phyloP scores from a whole-genome alignment of 441 rosid genomes.

The Croton laevigatus region DNA sequence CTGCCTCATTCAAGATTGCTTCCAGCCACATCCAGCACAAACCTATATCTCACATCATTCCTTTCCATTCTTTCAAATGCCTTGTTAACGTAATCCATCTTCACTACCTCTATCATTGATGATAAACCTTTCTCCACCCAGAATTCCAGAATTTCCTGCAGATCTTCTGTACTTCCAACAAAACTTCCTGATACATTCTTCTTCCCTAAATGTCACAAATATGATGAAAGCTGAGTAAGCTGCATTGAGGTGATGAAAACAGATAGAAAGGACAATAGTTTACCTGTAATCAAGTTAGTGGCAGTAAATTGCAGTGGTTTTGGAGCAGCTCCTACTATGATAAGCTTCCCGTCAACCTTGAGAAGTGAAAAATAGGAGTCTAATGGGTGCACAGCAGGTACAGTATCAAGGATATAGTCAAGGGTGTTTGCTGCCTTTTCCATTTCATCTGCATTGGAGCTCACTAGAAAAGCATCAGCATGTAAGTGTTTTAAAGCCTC shows the following conservation, averaged over 20 bases:
- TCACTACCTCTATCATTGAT: conserved; percentile 38
- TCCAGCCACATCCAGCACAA: conserved; percentile 43
- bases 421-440: conserved; percentile 33
- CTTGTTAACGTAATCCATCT: conserved; percentile 37
- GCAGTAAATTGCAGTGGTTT: conserved; percentile 35
- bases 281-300: conserved; percentile 30
- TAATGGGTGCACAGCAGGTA: conserved; percentile 40
- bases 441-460: conserved; percentile 35
- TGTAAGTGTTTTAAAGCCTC: conserved; percentile 43
- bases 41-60: conserved; percentile 45
- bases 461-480: conserved; percentile 39
- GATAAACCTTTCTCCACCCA: conserved; percentile 41
- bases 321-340: conserved; percentile 36
- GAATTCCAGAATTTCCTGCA: conserved; percentile 36
- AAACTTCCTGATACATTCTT: conserved; percentile 38
- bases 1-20: conserved; percentile 26
- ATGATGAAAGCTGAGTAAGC: not conserved
- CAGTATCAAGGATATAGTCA: conserved; percentile 43
- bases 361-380: conserved; percentile 37
- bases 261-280: not conserved
- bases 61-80: conserved; percentile 44
- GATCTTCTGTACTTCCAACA: conserved; percentile 42
- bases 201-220: conserved; percentile 27
- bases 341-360: conserved; percentile 38
- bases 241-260: too few species aligned